These are phyloP conservation scores for Dinochytrium kinnereticum DNA, from an alignment of 371 early-diverging fungal species.

Conservation along the genomic window DNA sequence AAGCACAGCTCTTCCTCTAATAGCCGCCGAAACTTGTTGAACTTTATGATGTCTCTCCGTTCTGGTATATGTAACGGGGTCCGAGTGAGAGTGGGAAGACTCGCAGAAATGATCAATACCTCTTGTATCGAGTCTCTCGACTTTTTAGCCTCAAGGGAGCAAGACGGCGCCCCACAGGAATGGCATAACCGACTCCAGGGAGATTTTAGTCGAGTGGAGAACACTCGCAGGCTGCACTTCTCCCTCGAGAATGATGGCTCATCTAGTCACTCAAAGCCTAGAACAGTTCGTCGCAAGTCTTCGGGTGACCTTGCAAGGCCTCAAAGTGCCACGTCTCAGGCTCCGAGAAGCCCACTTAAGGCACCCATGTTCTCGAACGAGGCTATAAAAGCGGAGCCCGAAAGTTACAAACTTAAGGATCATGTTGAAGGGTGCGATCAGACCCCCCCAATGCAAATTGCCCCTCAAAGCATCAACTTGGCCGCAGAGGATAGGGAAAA, in stretches of 20 bases:
- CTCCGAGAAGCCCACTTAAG: neutral
- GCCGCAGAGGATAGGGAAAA: neutral
- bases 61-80: slow-evolving; percentile 71
- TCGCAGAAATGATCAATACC: slow-evolving; percentile 78
- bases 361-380: neutral
- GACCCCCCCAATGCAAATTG: neutral
- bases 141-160: slow-evolving; percentile 67
- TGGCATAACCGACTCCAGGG: slow-evolving; percentile 71
- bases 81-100: slow-evolving; percentile 71
- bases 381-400: neutral
- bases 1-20: slow-evolving; percentile 33
- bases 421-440: neutral
- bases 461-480: neutral
- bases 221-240: slow-evolving; percentile 19
- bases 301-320: slow-evolving; percentile 6
- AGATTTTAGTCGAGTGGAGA: slow-evolving; percentile 19
- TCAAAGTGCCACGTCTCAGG: neutral
- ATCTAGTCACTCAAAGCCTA: neutral
- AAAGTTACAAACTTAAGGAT: slow-evolving; percentile 11
- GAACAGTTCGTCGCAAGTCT: slow-evolving; percentile 4
- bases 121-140: slow-evolving; percentile 82
- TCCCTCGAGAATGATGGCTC: slow-evolving; percentile 17
- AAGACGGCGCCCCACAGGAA: slow-evolving; percentile 63
- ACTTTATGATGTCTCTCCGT: slow-evolving; percentile 83
- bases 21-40: slow-evolving; percentile 70